Percentiles rank a stretch among this genome's conserved stretches.
Evolutionary conservation across 2,329 filamentous ascomycete genomes (phyloP).

Genomic region (Ceratocystis cubensis): DNA sequence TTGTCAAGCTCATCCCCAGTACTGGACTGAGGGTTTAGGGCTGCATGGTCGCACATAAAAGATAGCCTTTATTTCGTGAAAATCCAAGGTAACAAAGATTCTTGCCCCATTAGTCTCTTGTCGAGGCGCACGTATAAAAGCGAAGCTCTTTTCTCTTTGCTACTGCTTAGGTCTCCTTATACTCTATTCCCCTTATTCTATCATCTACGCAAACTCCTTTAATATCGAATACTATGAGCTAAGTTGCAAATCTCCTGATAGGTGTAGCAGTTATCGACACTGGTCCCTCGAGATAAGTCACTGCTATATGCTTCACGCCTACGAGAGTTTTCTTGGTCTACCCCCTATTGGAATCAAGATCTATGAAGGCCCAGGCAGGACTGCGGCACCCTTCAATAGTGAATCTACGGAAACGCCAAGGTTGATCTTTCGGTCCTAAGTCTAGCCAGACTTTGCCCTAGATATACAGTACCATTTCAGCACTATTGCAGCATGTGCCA

Average conservation of each 20-base stretch:
- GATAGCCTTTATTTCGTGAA: background rate
- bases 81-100: background rate
- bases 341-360: conserved; percentile 32
- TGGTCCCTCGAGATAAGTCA: conserved; percentile 34
- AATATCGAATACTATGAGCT: background rate
- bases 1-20: background rate
- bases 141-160: background rate
- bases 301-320: conserved; percentile 31
- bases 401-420: conserved; percentile 38
- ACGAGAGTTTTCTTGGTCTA: conserved; percentile 29
- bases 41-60: background rate
- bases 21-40: background rate
- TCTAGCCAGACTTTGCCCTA: background rate
- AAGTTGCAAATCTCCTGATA: conserved; percentile 21
- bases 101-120: background rate
- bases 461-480: conserved; percentile 24
- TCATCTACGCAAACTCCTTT: background rate
- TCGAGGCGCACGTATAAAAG: background rate
- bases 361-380: conserved; percentile 33
- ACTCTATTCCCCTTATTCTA: too few species aligned
- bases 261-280: conserved; percentile 34
- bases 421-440: conserved; percentile 22
- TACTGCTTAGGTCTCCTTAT: background rate
- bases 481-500: conserved; percentile 36
- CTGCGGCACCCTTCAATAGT: conserved; percentile 37